phyloP scores from a whole-genome alignment of 352 stramenopile genomes.

The Pythium brachiatum region DNA sequence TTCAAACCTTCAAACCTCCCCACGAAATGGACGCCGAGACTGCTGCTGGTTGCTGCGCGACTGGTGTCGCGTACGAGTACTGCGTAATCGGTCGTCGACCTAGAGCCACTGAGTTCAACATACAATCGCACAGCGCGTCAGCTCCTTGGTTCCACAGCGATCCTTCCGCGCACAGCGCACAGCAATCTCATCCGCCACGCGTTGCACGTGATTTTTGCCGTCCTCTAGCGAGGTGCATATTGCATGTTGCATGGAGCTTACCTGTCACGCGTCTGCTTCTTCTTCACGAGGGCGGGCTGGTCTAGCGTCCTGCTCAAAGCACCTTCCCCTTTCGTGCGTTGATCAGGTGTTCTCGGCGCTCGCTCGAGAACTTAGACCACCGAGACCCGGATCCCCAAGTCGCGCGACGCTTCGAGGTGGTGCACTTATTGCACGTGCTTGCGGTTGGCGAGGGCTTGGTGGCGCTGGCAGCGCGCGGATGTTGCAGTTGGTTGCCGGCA shows the following conservation, averaged over 20 bases:
- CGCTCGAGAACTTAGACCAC: too few species aligned
- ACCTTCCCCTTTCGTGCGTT: background rate
- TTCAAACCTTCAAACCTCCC: background rate
- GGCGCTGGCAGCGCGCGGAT: constrained; percentile 3
- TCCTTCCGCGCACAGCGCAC: background rate
- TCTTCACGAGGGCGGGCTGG: background rate
- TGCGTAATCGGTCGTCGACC: background rate
- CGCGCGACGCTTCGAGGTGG: background rate
- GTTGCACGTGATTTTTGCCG: background rate
- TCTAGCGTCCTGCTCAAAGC: background rate
- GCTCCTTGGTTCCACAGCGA: background rate
- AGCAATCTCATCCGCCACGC: too few species aligned
- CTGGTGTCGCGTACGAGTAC: background rate
- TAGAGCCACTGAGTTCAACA: background rate
- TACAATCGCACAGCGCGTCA: background rate
- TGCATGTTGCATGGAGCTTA: background rate
- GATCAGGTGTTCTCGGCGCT: too few species aligned
- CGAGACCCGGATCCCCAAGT: background rate
- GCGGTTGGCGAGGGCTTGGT: background rate
- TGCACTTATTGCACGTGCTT: background rate
- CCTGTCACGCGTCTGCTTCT: background rate
- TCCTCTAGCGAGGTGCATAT: too few species aligned
- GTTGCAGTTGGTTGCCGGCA: constrained; percentile 1
- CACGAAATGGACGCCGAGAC: background rate
- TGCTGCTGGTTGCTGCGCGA: background rate